Percentiles rank a stretch among this genome's conserved stretches.
Conservation (phyloP, 2,329 filamentous ascomycete species). For the Madurella mycetomatis region DNA sequence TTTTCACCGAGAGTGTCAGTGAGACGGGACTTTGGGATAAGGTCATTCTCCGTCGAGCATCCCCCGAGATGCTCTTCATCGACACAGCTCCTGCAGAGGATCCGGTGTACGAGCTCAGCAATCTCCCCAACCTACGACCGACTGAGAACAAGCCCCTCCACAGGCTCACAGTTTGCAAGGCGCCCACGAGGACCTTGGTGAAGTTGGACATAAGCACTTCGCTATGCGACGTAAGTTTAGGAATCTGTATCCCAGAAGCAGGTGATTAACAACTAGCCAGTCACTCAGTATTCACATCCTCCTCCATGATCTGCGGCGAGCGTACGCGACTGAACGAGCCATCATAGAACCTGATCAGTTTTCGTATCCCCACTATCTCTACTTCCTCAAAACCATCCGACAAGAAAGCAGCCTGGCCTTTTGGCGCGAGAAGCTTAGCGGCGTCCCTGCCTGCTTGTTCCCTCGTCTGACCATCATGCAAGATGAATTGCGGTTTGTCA, state of each 20-base stretch:
- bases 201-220: slow-evolving; percentile 50
- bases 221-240: slow-evolving; percentile 41
- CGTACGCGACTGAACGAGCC: slow-evolving; percentile 38
- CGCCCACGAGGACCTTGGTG: slow-evolving; percentile 40
- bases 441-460: slow-evolving; percentile 42
- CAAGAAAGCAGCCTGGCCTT: slow-evolving; percentile 38
- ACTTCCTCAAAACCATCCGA: slow-evolving; percentile 34
- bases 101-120: slow-evolving; percentile 36
- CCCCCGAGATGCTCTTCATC: slow-evolving; percentile 50
- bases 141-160: slow-evolving; percentile 42
- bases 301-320: slow-evolving; percentile 43
- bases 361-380: slow-evolving; percentile 37
- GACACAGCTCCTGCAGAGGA: slow-evolving; percentile 40
- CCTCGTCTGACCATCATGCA: slow-evolving; percentile 35
- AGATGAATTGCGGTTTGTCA: slow-evolving; percentile 30
- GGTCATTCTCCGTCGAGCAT: slow-evolving; percentile 43
- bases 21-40: slow-evolving; percentile 47
- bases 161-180: slow-evolving; percentile 47
- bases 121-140: slow-evolving; percentile 38
- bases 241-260: background rate
- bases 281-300: slow-evolving; percentile 42
- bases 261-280: slow-evolving; percentile 19
- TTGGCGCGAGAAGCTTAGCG: slow-evolving; percentile 41
- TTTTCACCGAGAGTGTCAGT: slow-evolving; percentile 49
- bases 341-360: slow-evolving; percentile 33